phyloP scores from a whole-genome alignment of 176 grass and related monocot species.

The Panicum miliaceum region DNA sequence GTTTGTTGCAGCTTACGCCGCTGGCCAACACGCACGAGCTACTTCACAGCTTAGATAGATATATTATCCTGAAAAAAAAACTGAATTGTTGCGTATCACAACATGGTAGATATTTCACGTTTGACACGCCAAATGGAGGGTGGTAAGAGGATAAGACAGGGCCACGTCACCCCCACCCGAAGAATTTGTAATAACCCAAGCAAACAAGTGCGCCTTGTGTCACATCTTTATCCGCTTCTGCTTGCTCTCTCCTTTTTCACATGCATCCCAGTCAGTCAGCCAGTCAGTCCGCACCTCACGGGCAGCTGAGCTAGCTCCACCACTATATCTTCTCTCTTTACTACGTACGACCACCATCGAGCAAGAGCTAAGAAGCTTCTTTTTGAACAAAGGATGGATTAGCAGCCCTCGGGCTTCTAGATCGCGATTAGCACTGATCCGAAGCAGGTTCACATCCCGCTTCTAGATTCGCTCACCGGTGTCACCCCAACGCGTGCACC shows the following conservation, averaged over 20 bases:
- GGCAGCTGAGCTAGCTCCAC: conserved; percentile 30
- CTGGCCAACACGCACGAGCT: too few species aligned
- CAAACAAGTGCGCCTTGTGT: conserved; percentile 36
- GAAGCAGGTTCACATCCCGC: conserved; percentile 30
- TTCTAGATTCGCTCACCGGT: background rate
- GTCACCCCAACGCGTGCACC: background rate
- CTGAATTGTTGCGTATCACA: background rate
- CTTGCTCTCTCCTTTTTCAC: background rate
- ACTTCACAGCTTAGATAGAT: background rate
- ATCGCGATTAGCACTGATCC: conserved; percentile 27
- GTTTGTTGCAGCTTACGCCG: background rate
- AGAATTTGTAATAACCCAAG: background rate
- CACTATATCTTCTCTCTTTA: background rate
- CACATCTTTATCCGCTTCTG: conserved; percentile 20
- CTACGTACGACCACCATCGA: background rate
- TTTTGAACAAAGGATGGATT: background rate
- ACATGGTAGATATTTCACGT: conserved; percentile 4
- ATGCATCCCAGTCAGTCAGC: background rate
- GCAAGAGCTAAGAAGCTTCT: conserved; percentile 39
- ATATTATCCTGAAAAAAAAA: background rate
- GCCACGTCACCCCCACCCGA: conserved; percentile 27
- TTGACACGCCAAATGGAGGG: conserved; percentile 18
- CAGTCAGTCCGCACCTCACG: background rate
- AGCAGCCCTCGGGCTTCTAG: background rate
- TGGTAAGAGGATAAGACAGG: conserved; percentile 20